Evolutionary conservation across 2,329 filamentous ascomycete genomes (phyloP).

Genomic region (Pyricularia sp.): DNA sequence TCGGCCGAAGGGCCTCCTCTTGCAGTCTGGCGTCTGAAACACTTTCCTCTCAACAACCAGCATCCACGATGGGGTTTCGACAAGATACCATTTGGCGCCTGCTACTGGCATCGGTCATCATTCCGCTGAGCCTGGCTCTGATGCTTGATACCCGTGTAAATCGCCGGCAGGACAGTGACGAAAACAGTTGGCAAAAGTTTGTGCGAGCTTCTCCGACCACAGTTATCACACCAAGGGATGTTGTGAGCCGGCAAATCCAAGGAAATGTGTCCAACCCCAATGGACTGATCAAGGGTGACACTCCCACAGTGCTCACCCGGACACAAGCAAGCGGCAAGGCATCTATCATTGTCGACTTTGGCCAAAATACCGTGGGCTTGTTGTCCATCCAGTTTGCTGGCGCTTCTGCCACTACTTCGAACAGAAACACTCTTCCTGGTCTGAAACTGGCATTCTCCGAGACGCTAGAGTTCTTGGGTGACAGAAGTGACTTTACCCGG

Average conservation of each 20-base stretch:
- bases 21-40: not conserved
- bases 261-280: slow-evolving; percentile 29
- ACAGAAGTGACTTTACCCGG: slow-evolving; percentile 37
- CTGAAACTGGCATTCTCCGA: slow-evolving; percentile 40
- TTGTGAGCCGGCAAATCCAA: slow-evolving; percentile 13
- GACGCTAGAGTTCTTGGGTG: slow-evolving; percentile 30
- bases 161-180: not conserved
- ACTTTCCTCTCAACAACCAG: not conserved
- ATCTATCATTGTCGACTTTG: slow-evolving; percentile 38
- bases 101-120: not conserved
- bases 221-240: slow-evolving; percentile 5
- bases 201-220: slow-evolving; percentile 25
- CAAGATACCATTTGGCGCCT: not conserved
- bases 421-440: slow-evolving; percentile 21
- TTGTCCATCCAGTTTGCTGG: slow-evolving; percentile 32
- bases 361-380: slow-evolving; percentile 34
- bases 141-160: not conserved
- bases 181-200: slow-evolving; percentile 26
- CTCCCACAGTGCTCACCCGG: slow-evolving; percentile 22
- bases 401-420: slow-evolving; percentile 13
- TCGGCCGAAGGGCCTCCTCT: not conserved
- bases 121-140: not conserved
- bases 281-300: slow-evolving; percentile 19
- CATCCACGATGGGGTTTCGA: not conserved
- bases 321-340: slow-evolving; percentile 17